Evolutionary conservation across 1,284 basidiomycete species (phyloP), one percentile per base, ranked within the genome.

Genomic region (Stereum hirsutum): DNA sequence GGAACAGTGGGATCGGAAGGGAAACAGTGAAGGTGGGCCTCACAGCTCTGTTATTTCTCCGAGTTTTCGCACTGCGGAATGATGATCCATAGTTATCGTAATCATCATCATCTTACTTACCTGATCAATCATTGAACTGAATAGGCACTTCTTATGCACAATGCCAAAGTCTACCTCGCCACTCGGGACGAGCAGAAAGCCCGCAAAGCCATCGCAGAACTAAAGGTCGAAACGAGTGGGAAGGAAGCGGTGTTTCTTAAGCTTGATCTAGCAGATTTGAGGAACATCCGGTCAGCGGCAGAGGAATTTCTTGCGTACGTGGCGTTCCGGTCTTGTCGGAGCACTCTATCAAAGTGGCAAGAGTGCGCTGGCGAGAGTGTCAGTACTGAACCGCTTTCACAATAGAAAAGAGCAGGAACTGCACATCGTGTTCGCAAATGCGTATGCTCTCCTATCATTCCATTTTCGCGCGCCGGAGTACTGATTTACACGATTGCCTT

Each of bases 281-380:
- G 12, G 4, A 25, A 15, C n/a, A 25, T 39, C 14, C 11, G 23
- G 37, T 11, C 14, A n/a, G 24, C 21, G 5, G 2, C 37, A 42
- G 48, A 56, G 12, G 66, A 70, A 36, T 70, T 75, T 44, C 32
- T 60, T 30, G 56, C 55, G 62, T 69, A 38, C 28, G 61, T 50
- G n/a, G n/a, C n/a, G n/a, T n/a, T n/a, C n/a, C n/a, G n/a, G 42
- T 8, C 6, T 32, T n/a, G n/a, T n/a, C n/a, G n/a, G n/a, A n/a
- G n/a, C n/a, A n/a, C n/a, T n/a, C n/a, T n/a, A n/a, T n/a, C n/a
- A n/a, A n/a, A n/a, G n/a, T n/a, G n/a, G n/a, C n/a, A n/a, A n/a
- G n/a, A n/a, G n/a, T n/a, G n/a, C n/a, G n/a, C n/a, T n/a, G n/a
- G n/a, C n/a, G n/a, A n/a, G n/a, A n/a, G n/a, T n/a, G n/a, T n/a